Percentiles rank a stretch among this genome's conserved stretches.
These are phyloP conservation scores for Ogataea kodamae DNA, from an alignment of 805 yeast genomes.

Conservation along the genomic window DNA sequence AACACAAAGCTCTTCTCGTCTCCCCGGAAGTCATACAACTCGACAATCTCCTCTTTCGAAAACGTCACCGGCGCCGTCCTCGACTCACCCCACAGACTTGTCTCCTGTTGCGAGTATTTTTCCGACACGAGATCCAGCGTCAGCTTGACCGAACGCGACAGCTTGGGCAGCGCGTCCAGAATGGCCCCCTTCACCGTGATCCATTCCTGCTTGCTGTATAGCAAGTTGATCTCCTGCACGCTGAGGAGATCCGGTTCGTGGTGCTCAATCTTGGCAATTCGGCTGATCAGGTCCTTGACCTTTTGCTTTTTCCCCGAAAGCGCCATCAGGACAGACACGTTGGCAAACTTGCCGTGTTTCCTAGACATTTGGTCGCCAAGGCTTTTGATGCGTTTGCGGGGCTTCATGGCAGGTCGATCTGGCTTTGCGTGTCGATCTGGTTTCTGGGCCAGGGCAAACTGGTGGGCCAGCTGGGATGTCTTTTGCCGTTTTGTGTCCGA, in stretches of 20 bases:
- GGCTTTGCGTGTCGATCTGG: constrained; percentile 1
- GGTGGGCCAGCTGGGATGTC: constrained; percentile 6
- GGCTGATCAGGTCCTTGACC: constrained; percentile 27
- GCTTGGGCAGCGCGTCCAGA: constrained; percentile 23
- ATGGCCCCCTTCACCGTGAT: constrained; percentile 22
- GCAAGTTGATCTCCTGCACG: constrained; percentile 14
- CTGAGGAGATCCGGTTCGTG: constrained; percentile 1
- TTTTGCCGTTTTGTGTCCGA: constrained; percentile 11
- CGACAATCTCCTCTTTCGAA: constrained; percentile 20
- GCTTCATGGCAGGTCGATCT: constrained; percentile 3
- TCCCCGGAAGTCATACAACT: constrained; percentile 17
- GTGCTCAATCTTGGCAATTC: constrained; percentile 19
- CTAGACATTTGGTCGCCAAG: constrained; percentile 25
- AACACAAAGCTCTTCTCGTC: constrained; percentile 18
- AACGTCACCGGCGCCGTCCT: constrained; percentile 17
- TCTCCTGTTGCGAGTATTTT: constrained; percentile 16
- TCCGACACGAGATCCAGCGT: constrained; percentile 26
- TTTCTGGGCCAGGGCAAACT: constrained; percentile 7
- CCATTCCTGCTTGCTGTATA: constrained; percentile 33
- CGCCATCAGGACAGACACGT: constrained; percentile 22
- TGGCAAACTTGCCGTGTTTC: constrained; percentile 15
- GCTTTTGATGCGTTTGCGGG: constrained; percentile 18
- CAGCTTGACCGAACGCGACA: constrained; percentile 25
- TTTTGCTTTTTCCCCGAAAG: constrained; percentile 32
- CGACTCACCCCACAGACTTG: constrained; percentile 18